A percentile compares a stretch with the other conserved stretches of the same genome.
Evolutionary conservation across 495 filamentous ascomycete species (phyloP).

Genomic region (Podospora fimiseda): DNA sequence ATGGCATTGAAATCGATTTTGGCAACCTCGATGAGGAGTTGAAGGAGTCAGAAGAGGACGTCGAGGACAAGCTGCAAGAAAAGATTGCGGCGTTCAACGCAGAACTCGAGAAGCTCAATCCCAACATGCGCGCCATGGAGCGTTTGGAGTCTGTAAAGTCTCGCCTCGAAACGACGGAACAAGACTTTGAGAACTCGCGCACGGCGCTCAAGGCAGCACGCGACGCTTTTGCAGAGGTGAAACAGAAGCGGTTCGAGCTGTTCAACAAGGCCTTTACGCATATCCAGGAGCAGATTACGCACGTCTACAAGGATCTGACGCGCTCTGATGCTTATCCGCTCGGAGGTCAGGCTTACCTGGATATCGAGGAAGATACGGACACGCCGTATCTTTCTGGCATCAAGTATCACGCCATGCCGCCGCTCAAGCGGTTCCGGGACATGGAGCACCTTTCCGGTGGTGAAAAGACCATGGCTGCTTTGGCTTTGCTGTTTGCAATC

Average conservation of each 20-base stretch:
- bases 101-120: conserved; percentile 87
- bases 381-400: conserved; percentile 85
- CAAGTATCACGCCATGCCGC: conserved; percentile 98
- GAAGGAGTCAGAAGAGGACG: conserved; percentile 59
- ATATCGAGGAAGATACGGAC: conserved; percentile 82
- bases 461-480: conserved; percentile 97
- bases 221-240: conserved; percentile 74
- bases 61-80: conserved; percentile 74
- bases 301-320: conserved; percentile 93
- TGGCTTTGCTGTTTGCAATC: conserved; percentile 92
- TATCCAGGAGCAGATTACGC: conserved; percentile 88
- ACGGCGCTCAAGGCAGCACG: conserved; percentile 64
- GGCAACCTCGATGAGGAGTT: conserved; percentile 78
- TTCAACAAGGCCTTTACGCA: conserved; percentile 94
- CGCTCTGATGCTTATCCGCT: conserved; percentile 75
- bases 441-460: conserved; percentile 98
- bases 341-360: conserved; percentile 91
- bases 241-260: conserved; percentile 75
- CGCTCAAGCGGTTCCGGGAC: conserved; percentile 95
- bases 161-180: conserved; percentile 76
- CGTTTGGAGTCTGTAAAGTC: conserved; percentile 80
- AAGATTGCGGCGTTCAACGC: conserved; percentile 64
- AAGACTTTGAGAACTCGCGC: conserved; percentile 81
- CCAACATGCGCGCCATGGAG: conserved; percentile 92
- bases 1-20: conserved; percentile 91